A percentile compares a stretch with the other conserved stretches of the same genome.
Conservation (phyloP, 2,329 filamentous ascomycete genomes). For the Botrytis galanthina region DNA sequence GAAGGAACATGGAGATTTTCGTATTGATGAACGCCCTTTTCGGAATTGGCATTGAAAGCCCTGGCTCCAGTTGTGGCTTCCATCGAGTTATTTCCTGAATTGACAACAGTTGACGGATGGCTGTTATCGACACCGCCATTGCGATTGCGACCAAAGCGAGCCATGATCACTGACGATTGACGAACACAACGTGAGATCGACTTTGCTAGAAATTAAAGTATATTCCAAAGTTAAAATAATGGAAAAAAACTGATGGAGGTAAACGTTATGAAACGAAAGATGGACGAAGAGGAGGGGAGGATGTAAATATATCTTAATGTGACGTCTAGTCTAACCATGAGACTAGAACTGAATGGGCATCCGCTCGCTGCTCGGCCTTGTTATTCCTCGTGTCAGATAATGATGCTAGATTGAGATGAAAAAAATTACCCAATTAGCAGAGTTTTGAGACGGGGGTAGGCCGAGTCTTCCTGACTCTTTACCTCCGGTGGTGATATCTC, state of each 20-base stretch:
- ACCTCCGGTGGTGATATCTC: not conserved
- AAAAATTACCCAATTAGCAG: not conserved
- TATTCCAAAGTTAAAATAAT: not conserved
- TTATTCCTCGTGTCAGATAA: not conserved
- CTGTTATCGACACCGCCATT: constrained; percentile 2
- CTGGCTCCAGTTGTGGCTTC: not conserved
- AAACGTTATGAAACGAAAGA: not conserved
- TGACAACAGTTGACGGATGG: not conserved
- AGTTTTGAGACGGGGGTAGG: not conserved
- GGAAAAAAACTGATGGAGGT: not conserved
- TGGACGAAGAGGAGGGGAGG: not conserved
- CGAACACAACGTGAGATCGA: not conserved
- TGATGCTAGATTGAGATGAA: not conserved
- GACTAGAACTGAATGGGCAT: not conserved
- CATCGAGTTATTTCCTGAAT: not conserved
- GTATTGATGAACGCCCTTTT: not conserved
- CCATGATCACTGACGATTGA: not conserved
- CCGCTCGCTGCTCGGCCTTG: not conserved
- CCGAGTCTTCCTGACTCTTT: not conserved
- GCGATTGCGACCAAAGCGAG: constrained; percentile 5
- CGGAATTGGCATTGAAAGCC: not conserved
- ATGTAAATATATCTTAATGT: not conserved
- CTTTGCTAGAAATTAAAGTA: not conserved
- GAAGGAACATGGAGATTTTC: constrained; percentile 9
- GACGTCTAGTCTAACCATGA: not conserved